Conservation (phyloP, 2,329 filamentous ascomycete genomes). For the Fusarium avenaceum region DNA sequence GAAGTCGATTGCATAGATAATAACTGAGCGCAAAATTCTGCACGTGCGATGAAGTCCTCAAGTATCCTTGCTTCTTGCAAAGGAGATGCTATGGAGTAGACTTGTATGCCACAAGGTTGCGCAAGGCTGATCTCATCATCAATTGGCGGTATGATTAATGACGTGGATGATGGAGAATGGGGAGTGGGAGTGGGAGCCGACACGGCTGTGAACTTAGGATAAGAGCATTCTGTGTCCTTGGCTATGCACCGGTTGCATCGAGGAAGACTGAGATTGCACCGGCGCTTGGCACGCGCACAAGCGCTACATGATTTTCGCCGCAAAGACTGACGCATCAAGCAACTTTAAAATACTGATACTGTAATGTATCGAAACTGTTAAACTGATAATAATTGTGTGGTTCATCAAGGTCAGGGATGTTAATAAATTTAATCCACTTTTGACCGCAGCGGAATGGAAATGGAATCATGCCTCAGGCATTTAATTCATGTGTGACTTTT, state of each 20-base stretch:
- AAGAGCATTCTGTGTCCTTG: background rate
- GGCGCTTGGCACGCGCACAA: background rate
- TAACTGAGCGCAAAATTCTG: background rate
- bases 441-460: too few species aligned
- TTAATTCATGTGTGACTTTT: too few species aligned
- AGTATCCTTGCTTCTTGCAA: background rate
- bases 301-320: conserved; percentile 8
- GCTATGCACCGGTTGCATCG: conserved; percentile 3
- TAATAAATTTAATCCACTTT: too few species aligned
- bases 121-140: background rate
- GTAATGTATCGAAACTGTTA: too few species aligned
- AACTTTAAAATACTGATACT: too few species aligned
- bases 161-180: background rate
- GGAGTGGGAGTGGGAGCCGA: background rate
- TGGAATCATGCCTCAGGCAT: too few species aligned
- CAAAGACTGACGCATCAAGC: background rate
- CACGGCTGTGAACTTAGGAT: background rate
- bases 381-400: too few species aligned
- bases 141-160: too few species aligned
- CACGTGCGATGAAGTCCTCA: background rate
- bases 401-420: too few species aligned
- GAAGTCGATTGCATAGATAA: background rate
- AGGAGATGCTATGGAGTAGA: background rate
- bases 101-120: background rate
- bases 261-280: background rate